phyloP scores from a whole-genome alignment of 352 stramenopile species.

The Pythium phragmiticola region DNA sequence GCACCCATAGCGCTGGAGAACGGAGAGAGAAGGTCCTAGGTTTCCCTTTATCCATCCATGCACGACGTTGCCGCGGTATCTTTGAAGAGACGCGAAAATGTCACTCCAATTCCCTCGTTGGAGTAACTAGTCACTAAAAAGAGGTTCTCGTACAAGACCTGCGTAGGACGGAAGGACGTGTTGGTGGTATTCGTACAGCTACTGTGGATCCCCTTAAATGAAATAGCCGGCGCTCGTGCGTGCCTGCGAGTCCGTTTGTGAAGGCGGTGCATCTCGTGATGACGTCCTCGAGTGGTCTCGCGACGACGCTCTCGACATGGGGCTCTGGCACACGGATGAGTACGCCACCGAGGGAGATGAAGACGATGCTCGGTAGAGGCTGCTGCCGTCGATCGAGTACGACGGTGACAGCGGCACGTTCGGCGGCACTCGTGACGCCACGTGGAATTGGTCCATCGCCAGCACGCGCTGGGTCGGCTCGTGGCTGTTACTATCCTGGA shows the following conservation, averaged over 20 bases:
- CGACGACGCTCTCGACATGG: conserved; percentile 30
- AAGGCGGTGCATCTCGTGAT: background rate
- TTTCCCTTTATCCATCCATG: conserved; percentile 4
- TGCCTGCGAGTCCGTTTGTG: background rate
- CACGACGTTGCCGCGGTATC: background rate
- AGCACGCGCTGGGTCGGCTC: conserved; percentile 15
- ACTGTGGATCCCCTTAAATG: conserved; percentile 29
- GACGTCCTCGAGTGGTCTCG: conserved; percentile 10
- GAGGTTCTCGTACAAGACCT: no score
- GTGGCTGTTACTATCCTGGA: background rate
- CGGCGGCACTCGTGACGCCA: conserved; percentile 31
- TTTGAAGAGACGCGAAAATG: conserved; percentile 7
- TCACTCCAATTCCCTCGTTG: background rate
- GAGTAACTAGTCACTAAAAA: background rate
- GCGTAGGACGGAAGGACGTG: background rate
- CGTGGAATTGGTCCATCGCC: conserved; percentile 26
- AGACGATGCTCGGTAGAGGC: conserved; percentile 37
- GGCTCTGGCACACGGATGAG: conserved; percentile 62
- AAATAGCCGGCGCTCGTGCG: conserved; percentile 48
- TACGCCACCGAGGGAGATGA: conserved; percentile 60
- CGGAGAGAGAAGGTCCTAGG: background rate
- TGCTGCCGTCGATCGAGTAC: conserved; percentile 37
- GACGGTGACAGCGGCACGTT: conserved; percentile 48
- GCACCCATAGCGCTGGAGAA: conserved; percentile 41
- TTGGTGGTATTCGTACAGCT: background rate